Base-by-base conservation (phyloP, 768 basidiomycete genomes). In the Suillus subalutaceus region DNA sequence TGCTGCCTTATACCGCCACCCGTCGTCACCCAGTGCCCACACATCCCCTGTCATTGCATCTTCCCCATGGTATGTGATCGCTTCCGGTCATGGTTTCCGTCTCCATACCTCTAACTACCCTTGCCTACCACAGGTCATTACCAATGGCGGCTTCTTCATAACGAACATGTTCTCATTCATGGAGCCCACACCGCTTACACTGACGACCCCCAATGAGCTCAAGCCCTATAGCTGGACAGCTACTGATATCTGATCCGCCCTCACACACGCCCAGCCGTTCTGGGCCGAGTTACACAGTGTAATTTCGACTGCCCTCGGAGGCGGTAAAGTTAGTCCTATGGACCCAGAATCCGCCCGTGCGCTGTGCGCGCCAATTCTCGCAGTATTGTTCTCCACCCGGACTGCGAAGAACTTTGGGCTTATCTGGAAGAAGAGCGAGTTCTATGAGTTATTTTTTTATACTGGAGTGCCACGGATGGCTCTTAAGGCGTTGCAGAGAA, bases 211-310 rank as follows among this genome's bases (percentile, higher is more conserved):
- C 1, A 83, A 89, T 0, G 96, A 96, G 74, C 83, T 97, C 9
- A 82, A 83, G 63, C 85, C 92, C 0, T 90, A 90, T 65, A 95
- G 96, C 15, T 97, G 95, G 95, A 90, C 88, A 50, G 87, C 89
- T 30, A 85, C 87, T 0, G 96, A 97, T 73, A 75, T 95, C 37
- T 97, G 95, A 94, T 87, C 87, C 76, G 93, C 95, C 12, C 65
- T 96, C 62, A 95, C 94, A 10, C 93, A 95, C 68, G 89, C 92
- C 2, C 94, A 96, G 74, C 91, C 94, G 0, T 91, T 91, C 76
- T 96, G 89, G 90, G 86, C 84, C 1, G 86, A 90, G 37, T 63
- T 83, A 50, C 68, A 67, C 68, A 67, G 73, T 5, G 72, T 88
- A 20, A 69, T 90, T 12, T 75, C 82, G 9, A 79, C 82, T 7